Conservation (phyloP, 345 rosid species). For the Linum lewisii region DNA sequence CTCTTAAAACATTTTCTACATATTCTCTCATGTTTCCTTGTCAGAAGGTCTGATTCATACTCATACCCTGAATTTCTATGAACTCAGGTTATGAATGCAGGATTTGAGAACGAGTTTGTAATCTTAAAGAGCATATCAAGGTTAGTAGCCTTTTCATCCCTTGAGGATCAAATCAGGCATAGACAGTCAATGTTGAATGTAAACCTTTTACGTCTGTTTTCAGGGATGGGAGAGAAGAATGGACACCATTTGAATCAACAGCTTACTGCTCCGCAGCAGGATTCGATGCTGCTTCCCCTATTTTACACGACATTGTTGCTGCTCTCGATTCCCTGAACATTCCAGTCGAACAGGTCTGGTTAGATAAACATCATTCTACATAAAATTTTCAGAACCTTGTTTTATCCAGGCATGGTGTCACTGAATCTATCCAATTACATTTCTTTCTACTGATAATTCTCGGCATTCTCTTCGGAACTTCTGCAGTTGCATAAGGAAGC, state of each 20-base stretch:
- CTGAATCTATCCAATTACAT: background rate
- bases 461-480: conserved; percentile 5
- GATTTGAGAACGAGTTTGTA: conserved; percentile 88
- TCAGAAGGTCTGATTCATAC: background rate
- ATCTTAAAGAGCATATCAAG: conserved; percentile 57
- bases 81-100: conserved; percentile 81
- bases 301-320: conserved; percentile 56
- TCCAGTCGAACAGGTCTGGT: conserved; percentile 67
- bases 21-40: background rate
- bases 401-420: background rate
- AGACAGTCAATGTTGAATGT: conserved; percentile 2
- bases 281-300: conserved; percentile 51
- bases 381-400: background rate
- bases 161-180: background rate
- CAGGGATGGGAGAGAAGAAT: conserved; percentile 81
- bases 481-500: conserved; percentile 74
- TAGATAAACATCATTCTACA: background rate
- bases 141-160: conserved; percentile 24
- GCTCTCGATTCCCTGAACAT: conserved; percentile 61
- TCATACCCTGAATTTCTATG: conserved; percentile 4
- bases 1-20: conserved; percentile 2
- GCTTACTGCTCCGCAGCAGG: conserved; percentile 73
- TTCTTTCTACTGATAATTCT: conserved; percentile 13
- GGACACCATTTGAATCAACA: conserved; percentile 64
- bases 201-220: conserved; percentile 11